Conservation (phyloP, 352 stramenopile species). For the Phytophthora sojae region DNA sequence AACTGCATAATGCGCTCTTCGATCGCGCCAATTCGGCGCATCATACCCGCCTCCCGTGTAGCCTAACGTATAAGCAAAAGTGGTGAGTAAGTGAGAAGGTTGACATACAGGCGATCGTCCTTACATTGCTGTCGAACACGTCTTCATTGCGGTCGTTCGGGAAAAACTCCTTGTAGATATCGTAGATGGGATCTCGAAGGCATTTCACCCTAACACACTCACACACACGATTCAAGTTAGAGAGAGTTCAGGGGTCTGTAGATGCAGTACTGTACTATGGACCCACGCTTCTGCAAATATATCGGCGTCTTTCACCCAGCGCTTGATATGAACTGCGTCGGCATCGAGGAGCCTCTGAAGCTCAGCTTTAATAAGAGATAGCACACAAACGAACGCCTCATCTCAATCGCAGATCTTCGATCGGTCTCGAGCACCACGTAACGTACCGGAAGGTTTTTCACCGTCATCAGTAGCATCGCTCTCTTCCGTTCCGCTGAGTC, state of each 20-base stretch:
- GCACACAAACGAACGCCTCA: background rate
- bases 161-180: slow-evolving; percentile 64
- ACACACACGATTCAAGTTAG: background rate
- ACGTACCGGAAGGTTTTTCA: slow-evolving; percentile 55
- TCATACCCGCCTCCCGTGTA: slow-evolving; percentile 27
- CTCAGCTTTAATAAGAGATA: slow-evolving; percentile 34
- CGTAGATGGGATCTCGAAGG: slow-evolving; percentile 61
- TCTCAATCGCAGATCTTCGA: background rate
- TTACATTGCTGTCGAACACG: slow-evolving; percentile 51
- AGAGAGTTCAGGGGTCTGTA: background rate
- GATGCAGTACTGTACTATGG: background rate
- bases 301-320: slow-evolving; percentile 55
- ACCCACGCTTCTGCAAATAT: slow-evolving; percentile 63
- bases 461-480: slow-evolving; percentile 35
- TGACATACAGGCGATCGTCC: background rate
- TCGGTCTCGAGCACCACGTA: background rate
- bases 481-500: slow-evolving; percentile 57
- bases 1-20: slow-evolving; percentile 76
- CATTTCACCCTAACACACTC: slow-evolving; percentile 43
- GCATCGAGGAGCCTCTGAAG: slow-evolving; percentile 57
- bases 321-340: slow-evolving; percentile 55
- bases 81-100: no score
- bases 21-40: slow-evolving; percentile 63
- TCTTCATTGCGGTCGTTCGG: slow-evolving; percentile 48
- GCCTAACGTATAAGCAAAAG: slow-evolving; percentile 3